Evolutionary conservation across 1,139 yeast genomes (phyloP).

Genomic region (Taphrina betulina): DNA sequence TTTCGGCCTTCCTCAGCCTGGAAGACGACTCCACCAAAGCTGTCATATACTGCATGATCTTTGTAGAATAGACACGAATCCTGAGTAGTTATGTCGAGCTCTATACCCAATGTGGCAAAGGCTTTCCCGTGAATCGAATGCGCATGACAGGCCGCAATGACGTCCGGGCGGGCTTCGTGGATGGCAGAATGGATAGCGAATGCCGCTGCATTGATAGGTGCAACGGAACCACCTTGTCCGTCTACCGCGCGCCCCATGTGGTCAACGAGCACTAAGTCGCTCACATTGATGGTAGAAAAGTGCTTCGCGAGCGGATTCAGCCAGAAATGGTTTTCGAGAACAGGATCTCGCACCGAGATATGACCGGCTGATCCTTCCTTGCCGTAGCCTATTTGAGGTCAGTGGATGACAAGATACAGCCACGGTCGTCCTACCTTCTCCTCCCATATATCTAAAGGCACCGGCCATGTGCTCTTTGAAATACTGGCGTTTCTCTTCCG

Average conservation of each 20-base stretch:
- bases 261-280: constrained; percentile 75
- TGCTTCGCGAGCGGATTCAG: constrained; percentile 75
- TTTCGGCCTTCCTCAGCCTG: constrained; percentile 69
- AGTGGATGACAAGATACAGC: not conserved
- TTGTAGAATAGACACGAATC: constrained; percentile 70
- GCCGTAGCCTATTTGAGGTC: constrained; percentile 12
- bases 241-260: constrained; percentile 54
- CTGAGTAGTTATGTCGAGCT: constrained; percentile 76
- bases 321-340: constrained; percentile 70
- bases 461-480: constrained; percentile 75
- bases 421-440: constrained; percentile 2
- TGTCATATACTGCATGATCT: constrained; percentile 61
- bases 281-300: constrained; percentile 64
- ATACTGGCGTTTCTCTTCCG: constrained; percentile 57
- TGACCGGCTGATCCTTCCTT: constrained; percentile 79
- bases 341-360: constrained; percentile 75
- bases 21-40: constrained; percentile 78
- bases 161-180: constrained; percentile 75
- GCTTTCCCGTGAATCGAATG: constrained; percentile 76
- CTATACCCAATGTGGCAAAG: constrained; percentile 67
- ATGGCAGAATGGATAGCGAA: constrained; percentile 75
- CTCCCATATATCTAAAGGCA: constrained; percentile 71
- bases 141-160: constrained; percentile 78
- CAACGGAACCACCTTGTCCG: constrained; percentile 54
- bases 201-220: constrained; percentile 75